Evolutionary conservation across 1,284 basidiomycete genomes (phyloP), one percentile per base, ranked within the genome.

Genomic region (Athelia psychrophila): DNA sequence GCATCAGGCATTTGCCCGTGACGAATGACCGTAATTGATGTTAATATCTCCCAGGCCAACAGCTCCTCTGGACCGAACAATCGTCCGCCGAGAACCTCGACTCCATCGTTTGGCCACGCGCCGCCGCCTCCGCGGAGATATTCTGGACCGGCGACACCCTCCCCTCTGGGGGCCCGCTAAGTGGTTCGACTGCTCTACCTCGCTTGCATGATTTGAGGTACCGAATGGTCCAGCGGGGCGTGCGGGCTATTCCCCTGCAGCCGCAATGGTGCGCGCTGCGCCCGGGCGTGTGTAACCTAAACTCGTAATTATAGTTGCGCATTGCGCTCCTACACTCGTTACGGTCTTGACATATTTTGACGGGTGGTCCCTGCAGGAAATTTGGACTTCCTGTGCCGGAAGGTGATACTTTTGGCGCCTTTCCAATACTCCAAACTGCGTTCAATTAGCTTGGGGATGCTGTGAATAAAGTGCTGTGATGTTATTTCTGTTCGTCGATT

Each of bases 261-360:
- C 91, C 92, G 2, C 73, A 83, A 56, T 93, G 87, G 86, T 94
- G 91, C 68, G 90, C 87, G 16, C 61, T 93, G 32, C 71, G 88
- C n/a, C 85, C 88, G 0, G 80, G 76, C 5, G 71, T 64, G 35
- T 86, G 85, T 60, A 77, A 84, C 63, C 54, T 81, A 49, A 64
- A 63, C 20, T 73, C 76, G 1, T 80, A 59, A 73, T n/a, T n/a
- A n/a, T n/a, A n/a, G n/a, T n/a, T n/a, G n/a, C n/a, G n/a, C n/a
- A n/a, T n/a, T n/a, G n/a, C n/a, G n/a, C n/a, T n/a, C n/a, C n/a
- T n/a, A n/a, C n/a, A n/a, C n/a, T n/a, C n/a, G n/a, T n/a, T n/a
- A n/a, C n/a, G n/a, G n/a, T n/a, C n/a, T n/a, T n/a, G n/a, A n/a
- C n/a, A n/a, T n/a, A n/a, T n/a, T n/a, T n/a, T n/a, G n/a, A n/a